Base-by-base conservation (phyloP, 2,329 filamentous ascomycete species). In the Lecanoromycetidae sp. region DNA sequence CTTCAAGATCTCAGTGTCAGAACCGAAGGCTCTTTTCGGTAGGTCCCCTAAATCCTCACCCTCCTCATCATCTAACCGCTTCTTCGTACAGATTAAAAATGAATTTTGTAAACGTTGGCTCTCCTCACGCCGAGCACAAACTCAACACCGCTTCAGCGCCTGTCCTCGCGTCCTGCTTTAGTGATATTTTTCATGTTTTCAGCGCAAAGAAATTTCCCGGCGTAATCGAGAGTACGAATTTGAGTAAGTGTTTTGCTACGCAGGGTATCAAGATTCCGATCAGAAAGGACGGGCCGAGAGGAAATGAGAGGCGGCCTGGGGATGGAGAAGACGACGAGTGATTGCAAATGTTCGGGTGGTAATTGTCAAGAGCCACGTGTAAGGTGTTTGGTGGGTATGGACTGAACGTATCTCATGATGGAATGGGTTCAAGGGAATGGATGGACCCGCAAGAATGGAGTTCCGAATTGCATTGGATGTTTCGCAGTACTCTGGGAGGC, bases 221-320 rank as follows among this genome's bases (percentile, higher is more conserved):
- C 33, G 91, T 98, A 1, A 94, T 94, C 49, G 90, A 96, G 62
- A 93, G 84, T 63, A 98, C 91, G 0, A 67, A 79, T 3, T 69
- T 96, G 15, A 95, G 88, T 72, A 94, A 93, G 64, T 85, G 80
- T 52, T 96, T 98, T 66, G 90, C 91, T 3, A 74, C 77, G 1
- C 91, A 98, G 60, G 91, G 91, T 20, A 94, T 94, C 66, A 95
- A 95, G 66, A 95, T 96, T 20, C 90, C 90, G 0, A 95, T 96
- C 46, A 73, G 90, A 19, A 95, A 95, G 65, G 90, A 95, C 58
- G 80, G 82, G 52, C 19, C 45, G 8, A 45, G 51, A 17, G 50
- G 53, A 1, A 55, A 54, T 32, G 47, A 45, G 33, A 33, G 49
- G 26, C 36, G 49, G 19, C 29, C 43, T 20, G 53, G 49, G 15